A percentile compares a stretch with the other conserved stretches of the same genome.
These are phyloP conservation scores for Candida arabinofermentans DNA, from an alignment of 805 yeast genomes.

Conservation along the genomic window DNA sequence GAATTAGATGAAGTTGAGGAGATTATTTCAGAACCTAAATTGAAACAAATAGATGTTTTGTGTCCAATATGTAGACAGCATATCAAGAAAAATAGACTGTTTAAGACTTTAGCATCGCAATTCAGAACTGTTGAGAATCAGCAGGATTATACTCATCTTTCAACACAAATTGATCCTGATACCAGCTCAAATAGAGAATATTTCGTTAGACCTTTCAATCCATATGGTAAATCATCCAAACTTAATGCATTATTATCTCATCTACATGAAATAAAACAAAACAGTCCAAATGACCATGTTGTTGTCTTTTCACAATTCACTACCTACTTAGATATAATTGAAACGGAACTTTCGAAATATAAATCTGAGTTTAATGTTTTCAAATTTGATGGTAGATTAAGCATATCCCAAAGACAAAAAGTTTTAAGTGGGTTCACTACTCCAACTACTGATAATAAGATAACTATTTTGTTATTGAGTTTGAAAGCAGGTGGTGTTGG, in stretches of 20 bases:
- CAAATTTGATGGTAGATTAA: constrained; percentile 81
- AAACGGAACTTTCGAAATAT: constrained; percentile 47
- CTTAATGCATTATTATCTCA: constrained; percentile 64
- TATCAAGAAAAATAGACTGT: constrained; percentile 47
- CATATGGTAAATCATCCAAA: constrained; percentile 63
- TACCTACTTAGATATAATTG: constrained; percentile 71
- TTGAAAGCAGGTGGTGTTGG: constrained; percentile 96
- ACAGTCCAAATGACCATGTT: constrained; percentile 62
- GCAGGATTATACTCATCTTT: constrained; percentile 8
- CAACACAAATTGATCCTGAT: constrained; percentile 10
- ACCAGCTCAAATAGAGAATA: constrained; percentile 14
- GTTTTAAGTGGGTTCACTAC: constrained; percentile 53
- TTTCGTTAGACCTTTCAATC: constrained; percentile 39
- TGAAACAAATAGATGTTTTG: constrained; percentile 39
- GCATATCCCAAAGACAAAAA: constrained; percentile 57
- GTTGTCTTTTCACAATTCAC: constrained; percentile 93
- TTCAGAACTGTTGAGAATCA: constrained; percentile 25
- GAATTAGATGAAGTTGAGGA: not conserved
- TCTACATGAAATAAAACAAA: constrained; percentile 48
- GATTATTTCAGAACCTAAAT: not conserved
- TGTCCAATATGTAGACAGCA: constrained; percentile 77
- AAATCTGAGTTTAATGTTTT: constrained; percentile 48
- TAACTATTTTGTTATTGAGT: constrained; percentile 58
- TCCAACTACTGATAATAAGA: constrained; percentile 22
- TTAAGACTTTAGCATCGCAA: constrained; percentile 33